Base-by-base conservation (phyloP, 2,329 filamentous ascomycete genomes). In the Aureobasidium mangrovei region DNA sequence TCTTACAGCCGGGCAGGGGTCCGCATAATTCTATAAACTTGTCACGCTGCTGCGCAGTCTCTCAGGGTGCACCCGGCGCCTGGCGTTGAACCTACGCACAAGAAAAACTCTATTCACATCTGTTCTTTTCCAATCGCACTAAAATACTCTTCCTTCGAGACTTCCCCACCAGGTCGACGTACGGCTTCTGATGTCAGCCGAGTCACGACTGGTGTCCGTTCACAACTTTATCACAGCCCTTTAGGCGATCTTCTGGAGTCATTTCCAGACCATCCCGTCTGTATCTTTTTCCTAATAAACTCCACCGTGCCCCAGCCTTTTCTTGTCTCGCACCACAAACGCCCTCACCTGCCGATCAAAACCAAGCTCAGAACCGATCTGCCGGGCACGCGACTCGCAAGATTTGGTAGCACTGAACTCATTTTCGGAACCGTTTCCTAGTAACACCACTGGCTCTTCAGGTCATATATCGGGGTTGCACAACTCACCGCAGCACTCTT, bases 341-440 rank as follows among this genome's bases (percentile, higher is more conserved):
- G 49, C 40, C 28, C 26, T 33, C 32, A 35, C 39, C 27, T 44
- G 49, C 32, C 49, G 49, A 53, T 53, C 49, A 43, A 44, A 44
- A 35, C 40, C 24, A 24, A 43, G 49, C 49, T 36, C 49, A 53
- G 41, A 33, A 36, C 49, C 33, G 49, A 53, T 53, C 49, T 44
- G 40, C 49, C 49, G 49, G 49, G 26, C 49, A 53, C 49, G 49
- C 49, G 49, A 53, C 49, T 44, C 49, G 49, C 49, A 53, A 53
- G 49, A 53, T 53, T 53, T 44, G 49, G 49, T 53, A 45, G 49
- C 33, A 53, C 49, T 53, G 41, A 53, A 45, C 49, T 53, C 49
- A 38, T 45, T 53, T 53, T 53, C 49, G 49, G 49, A 53, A 53
- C 49, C 40, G 41, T 53, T 53, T 28, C 41, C 26, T 45, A 45